Evolutionary conservation across 2,329 filamentous ascomycete genomes (phyloP).

Genomic region (Ceratocystis lukuohia): DNA sequence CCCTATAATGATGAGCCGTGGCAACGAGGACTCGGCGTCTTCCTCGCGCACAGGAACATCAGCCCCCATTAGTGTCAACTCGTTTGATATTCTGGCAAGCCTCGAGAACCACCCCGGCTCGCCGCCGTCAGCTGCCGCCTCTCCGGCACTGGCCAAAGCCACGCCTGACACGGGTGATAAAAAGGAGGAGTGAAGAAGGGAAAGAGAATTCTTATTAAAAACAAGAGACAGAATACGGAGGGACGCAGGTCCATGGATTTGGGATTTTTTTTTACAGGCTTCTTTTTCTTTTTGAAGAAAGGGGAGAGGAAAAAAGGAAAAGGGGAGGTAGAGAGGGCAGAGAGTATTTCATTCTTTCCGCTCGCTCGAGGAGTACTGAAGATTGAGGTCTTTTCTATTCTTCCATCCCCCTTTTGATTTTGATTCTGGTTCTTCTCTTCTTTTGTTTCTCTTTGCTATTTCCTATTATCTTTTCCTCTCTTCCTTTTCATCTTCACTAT

Average conservation of each 20-base stretch:
- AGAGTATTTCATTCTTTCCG: not conserved
- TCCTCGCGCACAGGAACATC: conserved; percentile 86
- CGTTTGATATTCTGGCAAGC: conserved; percentile 65
- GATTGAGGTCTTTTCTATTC: not conserved
- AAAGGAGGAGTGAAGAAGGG: conserved; percentile 27
- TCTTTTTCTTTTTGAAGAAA: not conserved
- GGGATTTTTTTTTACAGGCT: not conserved
- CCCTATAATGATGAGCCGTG: conserved; percentile 57
- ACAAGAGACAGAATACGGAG: not conserved
- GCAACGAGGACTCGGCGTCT: conserved; percentile 70
- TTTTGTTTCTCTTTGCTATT: not conserved
- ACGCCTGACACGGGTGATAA: conserved; percentile 38
- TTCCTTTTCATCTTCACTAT: not conserved
- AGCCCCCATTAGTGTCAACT: conserved; percentile 53
- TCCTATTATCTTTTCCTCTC: not conserved
- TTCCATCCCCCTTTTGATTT: not conserved
- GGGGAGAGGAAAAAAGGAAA: not conserved
- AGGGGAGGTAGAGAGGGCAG: too few species aligned
- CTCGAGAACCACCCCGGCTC: conserved; percentile 54
- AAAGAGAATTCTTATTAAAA: not conserved
- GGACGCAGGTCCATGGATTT: conserved; percentile 1
- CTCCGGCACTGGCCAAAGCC: conserved; percentile 51
- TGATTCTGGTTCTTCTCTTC: not conserved
- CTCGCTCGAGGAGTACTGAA: not conserved
- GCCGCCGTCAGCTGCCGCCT: conserved; percentile 55